Evolutionary conservation across 805 yeast species (phyloP).

Genomic region (Saturnispora silvae): DNA sequence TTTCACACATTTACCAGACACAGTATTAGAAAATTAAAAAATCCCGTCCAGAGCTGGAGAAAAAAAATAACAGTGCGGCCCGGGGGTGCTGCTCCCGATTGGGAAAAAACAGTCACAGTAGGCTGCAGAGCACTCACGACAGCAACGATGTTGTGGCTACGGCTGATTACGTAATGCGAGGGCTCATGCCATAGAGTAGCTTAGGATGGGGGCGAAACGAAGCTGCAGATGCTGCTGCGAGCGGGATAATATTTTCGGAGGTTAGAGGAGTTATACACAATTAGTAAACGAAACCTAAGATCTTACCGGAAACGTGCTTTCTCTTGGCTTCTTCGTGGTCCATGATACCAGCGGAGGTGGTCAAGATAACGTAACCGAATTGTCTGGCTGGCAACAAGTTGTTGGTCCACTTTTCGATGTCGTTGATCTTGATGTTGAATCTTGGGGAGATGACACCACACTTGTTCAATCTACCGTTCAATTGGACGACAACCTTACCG

Average conservation of each 20-base stretch:
- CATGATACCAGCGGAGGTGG: conserved; percentile 99
- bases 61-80: background rate
- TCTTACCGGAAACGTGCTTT: conserved; percentile 99
- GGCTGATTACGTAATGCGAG: too few relatives aligned
- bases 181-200: too few relatives aligned
- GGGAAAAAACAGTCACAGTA: background rate
- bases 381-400: conserved; percentile 98
- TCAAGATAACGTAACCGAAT: conserved; percentile 94
- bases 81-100: background rate
- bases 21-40: background rate
- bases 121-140: too few relatives aligned
- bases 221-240: too few relatives aligned
- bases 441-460: conserved; percentile 99
- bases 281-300: conserved; percentile 95
- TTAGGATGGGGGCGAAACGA: too few relatives aligned
- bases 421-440: conserved; percentile 92
- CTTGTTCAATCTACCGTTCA: conserved; percentile 98
- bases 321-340: conserved; percentile 99
- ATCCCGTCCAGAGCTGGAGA: too few relatives aligned
- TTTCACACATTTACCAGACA: background rate
- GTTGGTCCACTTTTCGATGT: conserved; percentile 97
- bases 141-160: too few relatives aligned
- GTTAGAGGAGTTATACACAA: background rate
- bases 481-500: conserved; percentile 93
- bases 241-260: too few relatives aligned